phyloP scores from a whole-genome alignment of 345 rosid species.

The Conringia planisiliqua region DNA sequence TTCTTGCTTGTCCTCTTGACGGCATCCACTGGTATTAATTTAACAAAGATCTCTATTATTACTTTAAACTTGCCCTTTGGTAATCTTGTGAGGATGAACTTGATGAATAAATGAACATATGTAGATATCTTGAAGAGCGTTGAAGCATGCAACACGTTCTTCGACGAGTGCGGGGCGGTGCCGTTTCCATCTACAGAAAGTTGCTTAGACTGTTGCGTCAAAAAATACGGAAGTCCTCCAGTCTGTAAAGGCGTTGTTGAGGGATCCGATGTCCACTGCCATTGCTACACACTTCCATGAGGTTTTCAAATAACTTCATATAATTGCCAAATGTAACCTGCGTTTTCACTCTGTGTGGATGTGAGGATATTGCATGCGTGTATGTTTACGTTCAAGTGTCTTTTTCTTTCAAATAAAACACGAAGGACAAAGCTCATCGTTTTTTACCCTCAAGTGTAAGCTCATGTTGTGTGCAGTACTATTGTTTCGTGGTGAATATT shows the following conservation, averaged over 20 bases:
- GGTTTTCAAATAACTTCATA: neutral
- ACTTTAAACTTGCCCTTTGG: neutral
- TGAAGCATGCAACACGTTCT: neutral
- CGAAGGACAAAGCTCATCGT: neutral
- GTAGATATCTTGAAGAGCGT: neutral
- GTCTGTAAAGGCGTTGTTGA: neutral
- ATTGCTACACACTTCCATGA: neutral
- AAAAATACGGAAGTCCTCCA: neutral
- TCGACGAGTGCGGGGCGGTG: neutral
- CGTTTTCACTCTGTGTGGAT: neutral
- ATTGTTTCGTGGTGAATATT: neutral
- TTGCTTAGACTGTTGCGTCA: neutral
- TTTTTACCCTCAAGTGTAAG: neutral
- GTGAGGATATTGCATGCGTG: neutral
- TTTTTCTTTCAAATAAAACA: neutral
- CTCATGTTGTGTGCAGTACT: neutral
- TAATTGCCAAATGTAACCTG: neutral
- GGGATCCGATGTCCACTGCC: neutral
- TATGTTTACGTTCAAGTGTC: neutral
- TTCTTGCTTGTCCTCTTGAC: neutral
- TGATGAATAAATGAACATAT: neutral
- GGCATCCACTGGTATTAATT: neutral
- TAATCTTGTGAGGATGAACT: neutral
- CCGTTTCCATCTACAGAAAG: neutral
- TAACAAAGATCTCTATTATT: neutral